Conservation (phyloP, 2,329 filamentous ascomycete species). For the Mollisiaceae sp. region DNA sequence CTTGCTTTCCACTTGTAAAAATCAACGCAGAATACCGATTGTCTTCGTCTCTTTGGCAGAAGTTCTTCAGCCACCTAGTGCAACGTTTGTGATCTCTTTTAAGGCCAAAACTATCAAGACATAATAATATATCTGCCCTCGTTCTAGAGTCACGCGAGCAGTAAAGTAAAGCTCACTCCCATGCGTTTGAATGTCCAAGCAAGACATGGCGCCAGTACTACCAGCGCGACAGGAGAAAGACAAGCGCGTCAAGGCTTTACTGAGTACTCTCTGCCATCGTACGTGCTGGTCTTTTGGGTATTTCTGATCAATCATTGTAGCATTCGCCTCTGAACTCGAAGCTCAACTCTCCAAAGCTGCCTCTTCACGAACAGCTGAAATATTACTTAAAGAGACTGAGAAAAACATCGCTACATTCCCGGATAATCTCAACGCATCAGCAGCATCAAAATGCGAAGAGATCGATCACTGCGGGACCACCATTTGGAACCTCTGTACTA, state of each 20-base stretch:
- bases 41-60: not conserved
- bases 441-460: constrained; percentile 47
- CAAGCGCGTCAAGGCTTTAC: constrained; percentile 42
- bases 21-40: not conserved
- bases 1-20: not conserved
- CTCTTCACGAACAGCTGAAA: constrained; percentile 24
- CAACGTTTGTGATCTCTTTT: not conserved
- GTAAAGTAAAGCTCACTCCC: not conserved
- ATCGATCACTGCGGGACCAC: constrained; percentile 61
- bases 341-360: constrained; percentile 31
- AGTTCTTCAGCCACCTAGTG: not conserved
- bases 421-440: constrained; percentile 39
- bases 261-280: constrained; percentile 37
- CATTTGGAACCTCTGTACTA: constrained; percentile 71
- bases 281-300: constrained; percentile 25
- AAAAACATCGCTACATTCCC: constrained; percentile 46
- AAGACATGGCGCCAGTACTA: constrained; percentile 32
- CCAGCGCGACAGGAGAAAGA: constrained; percentile 37
- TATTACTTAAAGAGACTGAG: constrained; percentile 49
- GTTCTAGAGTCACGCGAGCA: not conserved
- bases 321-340: constrained; percentile 36
- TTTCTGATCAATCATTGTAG: constrained; percentile 27
- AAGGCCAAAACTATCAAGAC: not conserved
- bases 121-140: not conserved
- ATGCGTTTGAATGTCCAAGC: constrained; percentile 15